phyloP scores from a whole-genome alignment of 2,329 filamentous ascomycete species.

The Scleromitrula shiraiana region DNA sequence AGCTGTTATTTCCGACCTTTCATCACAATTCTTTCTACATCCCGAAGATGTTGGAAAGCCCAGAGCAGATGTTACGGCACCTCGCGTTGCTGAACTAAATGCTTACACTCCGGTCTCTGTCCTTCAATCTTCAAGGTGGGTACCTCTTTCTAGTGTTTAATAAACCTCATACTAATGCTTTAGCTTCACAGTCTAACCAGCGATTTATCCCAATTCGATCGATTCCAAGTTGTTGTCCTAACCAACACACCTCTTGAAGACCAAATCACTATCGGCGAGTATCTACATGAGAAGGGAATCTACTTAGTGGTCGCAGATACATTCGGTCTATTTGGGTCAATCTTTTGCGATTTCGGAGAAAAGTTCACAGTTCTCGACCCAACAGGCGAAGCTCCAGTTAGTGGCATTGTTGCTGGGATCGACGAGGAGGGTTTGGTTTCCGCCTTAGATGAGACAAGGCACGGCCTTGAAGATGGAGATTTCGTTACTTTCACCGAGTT shows the following conservation, averaged over 20 bases:
- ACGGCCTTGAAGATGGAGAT: slow-evolving; percentile 93
- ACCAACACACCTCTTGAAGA: slow-evolving; percentile 75
- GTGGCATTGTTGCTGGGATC: slow-evolving; percentile 83
- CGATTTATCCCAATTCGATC: slow-evolving; percentile 74
- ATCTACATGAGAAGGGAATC: slow-evolving; percentile 89
- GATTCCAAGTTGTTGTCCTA: slow-evolving; percentile 87
- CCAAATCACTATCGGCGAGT: slow-evolving; percentile 80
- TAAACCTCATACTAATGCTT: slow-evolving; percentile 19
- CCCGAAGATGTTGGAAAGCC: slow-evolving; percentile 85
- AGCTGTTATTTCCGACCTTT: slow-evolving; percentile 78
- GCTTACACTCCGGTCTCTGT: slow-evolving; percentile 88
- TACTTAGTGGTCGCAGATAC: slow-evolving; percentile 83
- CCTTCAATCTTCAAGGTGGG: slow-evolving; percentile 52
- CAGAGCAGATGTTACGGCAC: slow-evolving; percentile 76
- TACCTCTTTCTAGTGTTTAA: neutral
- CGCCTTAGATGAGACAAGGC: slow-evolving; percentile 86
- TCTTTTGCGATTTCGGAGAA: slow-evolving; percentile 96
- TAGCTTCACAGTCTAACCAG: slow-evolving; percentile 58
- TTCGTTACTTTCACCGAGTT: slow-evolving; percentile 92
- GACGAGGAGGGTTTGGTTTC: slow-evolving; percentile 87
- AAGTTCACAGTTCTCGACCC: slow-evolving; percentile 86
- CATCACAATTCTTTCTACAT: slow-evolving; percentile 93
- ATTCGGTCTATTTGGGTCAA: slow-evolving; percentile 86
- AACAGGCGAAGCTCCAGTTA: slow-evolving; percentile 80
- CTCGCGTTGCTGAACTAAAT: slow-evolving; percentile 88